Conservation (phyloP, 306 rosid species). For the Sicyos edulis region DNA sequence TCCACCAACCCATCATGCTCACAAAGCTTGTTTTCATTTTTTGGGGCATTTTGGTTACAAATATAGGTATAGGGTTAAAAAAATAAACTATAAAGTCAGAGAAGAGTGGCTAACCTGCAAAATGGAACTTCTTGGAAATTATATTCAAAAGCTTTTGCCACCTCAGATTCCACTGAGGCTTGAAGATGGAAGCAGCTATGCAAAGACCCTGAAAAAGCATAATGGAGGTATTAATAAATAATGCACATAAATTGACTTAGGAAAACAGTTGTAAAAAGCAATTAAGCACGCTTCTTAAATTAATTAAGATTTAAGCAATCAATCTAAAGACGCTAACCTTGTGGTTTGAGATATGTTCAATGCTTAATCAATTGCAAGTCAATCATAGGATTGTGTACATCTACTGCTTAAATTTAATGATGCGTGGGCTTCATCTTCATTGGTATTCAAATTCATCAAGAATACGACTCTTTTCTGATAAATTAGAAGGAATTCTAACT, state of each 20-base stretch:
- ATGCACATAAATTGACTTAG: constrained; percentile 9
- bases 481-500: not conserved
- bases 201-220: not conserved
- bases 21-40: constrained; percentile 1
- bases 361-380: not conserved
- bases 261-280: not conserved
- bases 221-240: not conserved
- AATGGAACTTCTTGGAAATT: not conserved
- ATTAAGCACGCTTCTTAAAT: constrained; percentile 1
- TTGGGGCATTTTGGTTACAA: not conserved
- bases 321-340: not conserved
- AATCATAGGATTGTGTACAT: not conserved
- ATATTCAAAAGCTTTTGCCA: not conserved
- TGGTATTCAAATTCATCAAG: not conserved
- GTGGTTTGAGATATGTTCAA: not conserved
- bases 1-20: not conserved
- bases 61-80: not conserved
- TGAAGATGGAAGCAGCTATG: not conserved
- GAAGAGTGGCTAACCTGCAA: constrained; percentile 13
- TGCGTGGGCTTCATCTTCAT: no score
- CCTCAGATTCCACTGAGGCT: constrained; percentile 14
- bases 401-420: not conserved
- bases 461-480: not conserved
- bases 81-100: not conserved
- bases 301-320: not conserved